Base-by-base conservation (phyloP, 148 eudicot genomes). In the Rhododendron molle region DNA sequence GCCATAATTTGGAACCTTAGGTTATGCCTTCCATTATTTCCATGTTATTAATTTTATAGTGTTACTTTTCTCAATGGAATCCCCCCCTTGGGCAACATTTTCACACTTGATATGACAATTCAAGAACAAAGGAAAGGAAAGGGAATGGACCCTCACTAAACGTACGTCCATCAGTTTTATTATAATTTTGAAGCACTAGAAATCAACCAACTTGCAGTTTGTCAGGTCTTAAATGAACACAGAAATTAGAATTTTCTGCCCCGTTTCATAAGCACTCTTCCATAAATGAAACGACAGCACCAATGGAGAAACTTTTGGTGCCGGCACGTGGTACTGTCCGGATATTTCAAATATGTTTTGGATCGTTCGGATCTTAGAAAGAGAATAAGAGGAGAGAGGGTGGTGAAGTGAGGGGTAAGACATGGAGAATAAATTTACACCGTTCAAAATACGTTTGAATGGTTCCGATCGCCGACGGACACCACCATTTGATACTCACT, bases 211-310 rank as follows among this genome's bases (percentile, higher is more conserved):
- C 56, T 83, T 83, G 85, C 36, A 49, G 67, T 13, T 52, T 14
- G 38, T 7, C 50, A 47, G 82, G 40, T 28, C 82, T 49, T 30
- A 28, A 69, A 28, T 28, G 36, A 69, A 69, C 10, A 69, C 12
- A 69, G 38, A 80, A 80, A 80, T 46, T 30, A 28, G 65, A 49
- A 15, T 83, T 62, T 84, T 84, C 80, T 50, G 67, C 71, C 69
- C 69, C 34, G 43, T 74, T 72, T 38, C 58, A 43, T 56, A 44
- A 83, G n/a, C 60, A 18, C 60, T 69, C 56, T 47, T 32, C 54
- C 20, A 20, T 32, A 26, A 49, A 73, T 73, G 85, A 84, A 84
- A 74, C 38, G 85, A 84, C 85, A 74, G 71, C 85, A 84, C 85
- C 52, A 28, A 69, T 12, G 18, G 44, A 40, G 7, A 40, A 5